Base-by-base conservation (phyloP, 345 rosid genomes). In the Cardamine resedifolia region DNA sequence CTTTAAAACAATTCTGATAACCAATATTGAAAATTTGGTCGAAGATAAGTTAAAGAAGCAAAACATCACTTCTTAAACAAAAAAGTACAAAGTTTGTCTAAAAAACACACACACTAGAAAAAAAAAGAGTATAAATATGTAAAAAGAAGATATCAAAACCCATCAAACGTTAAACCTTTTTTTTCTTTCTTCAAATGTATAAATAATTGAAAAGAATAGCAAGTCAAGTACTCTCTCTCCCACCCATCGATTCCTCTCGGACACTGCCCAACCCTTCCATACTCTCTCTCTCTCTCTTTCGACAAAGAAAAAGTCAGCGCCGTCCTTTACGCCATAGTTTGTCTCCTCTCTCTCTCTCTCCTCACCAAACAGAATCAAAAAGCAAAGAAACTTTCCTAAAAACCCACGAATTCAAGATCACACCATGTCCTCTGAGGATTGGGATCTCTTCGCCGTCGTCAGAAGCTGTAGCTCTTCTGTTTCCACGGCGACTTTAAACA, bases 381-480 rank as follows among this genome's bases (percentile, higher is more conserved):
- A 67, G 44, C 41, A 45, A 53, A 21, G n/a, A 3, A 62, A 34
- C 81, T 58, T 71, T 70, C 72, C 67, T 7, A 73, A 72, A 21
- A 49, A 8, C 23, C 21, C 70, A 18, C 45, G 12, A 33, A n/a
- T 39, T 28, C 16, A 51, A 16, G 26, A 52, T 7, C 33, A 47
- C 4, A 4, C 4, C 50, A 83, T 77, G 86, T 83, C 64, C 0
- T 34, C 79, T 20, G 86, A 82, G 36, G 88, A 86, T 47, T 94
- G 97, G 98, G 98, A 91, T 83, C 89, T 94, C 33, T 74, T 44
- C 44, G 96, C 98, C 7, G 80, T 94, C 28, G 95, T 94, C 9
- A 86, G 87, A 76, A 78, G 95, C 72, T 90, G 87, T 75, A 55
- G 73, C 77, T 58, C 90, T 19, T 38, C 75, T 6, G 48, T 58